Percentiles rank a stretch among this genome's conserved stretches.
Conservation (phyloP, 176 grass and related monocot species). For the Triticum timopheevii region DNA sequence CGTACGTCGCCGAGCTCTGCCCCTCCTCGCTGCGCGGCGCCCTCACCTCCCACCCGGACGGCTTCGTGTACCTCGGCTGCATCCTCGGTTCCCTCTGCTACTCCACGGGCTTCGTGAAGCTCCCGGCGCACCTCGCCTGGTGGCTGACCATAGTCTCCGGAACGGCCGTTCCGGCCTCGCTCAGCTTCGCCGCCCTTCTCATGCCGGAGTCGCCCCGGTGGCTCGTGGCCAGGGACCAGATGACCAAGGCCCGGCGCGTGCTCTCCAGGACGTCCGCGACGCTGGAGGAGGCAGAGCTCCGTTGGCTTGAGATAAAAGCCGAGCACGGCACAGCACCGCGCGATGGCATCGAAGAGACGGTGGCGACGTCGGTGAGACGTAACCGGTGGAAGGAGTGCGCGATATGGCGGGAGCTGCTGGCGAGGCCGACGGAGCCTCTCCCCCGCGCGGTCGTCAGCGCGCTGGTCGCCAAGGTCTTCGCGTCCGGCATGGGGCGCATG, state of each 20-base stretch:
- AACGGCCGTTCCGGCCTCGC: constrained; percentile 18
- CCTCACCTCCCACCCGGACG: constrained; percentile 41
- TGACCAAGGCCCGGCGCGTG: constrained; percentile 26
- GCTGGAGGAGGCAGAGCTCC: constrained; percentile 26
- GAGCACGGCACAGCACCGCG: neutral
- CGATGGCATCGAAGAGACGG: neutral
- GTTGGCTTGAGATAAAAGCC: constrained; percentile 28
- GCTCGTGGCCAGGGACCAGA: constrained; percentile 9
- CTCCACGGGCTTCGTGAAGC: constrained; percentile 8
- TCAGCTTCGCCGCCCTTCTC: constrained; percentile 11
- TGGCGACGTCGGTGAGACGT: neutral
- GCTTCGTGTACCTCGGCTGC: constrained; percentile 50
- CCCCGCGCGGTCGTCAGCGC: constrained; percentile 24
- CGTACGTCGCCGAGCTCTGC: constrained; percentile 33
- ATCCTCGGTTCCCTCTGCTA: constrained; percentile 34
- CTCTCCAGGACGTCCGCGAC: constrained; percentile 19
- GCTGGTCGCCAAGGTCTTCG: constrained; percentile 48
- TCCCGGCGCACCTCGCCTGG: constrained; percentile 32
- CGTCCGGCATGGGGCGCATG: constrained; percentile 19
- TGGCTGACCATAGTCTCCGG: constrained; percentile 1
- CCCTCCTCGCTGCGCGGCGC: constrained; percentile 2
- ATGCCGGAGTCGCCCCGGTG: constrained; percentile 45
- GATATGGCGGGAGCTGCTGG: neutral
- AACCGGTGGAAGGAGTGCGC: constrained; percentile 20
- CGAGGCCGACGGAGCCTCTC: constrained; percentile 41